A percentile compares a stretch with the other conserved stretches of the same genome.
These are phyloP conservation scores for Poa pratensis DNA, from an alignment of 176 grass and related monocot species.

Conservation along the genomic window DNA sequence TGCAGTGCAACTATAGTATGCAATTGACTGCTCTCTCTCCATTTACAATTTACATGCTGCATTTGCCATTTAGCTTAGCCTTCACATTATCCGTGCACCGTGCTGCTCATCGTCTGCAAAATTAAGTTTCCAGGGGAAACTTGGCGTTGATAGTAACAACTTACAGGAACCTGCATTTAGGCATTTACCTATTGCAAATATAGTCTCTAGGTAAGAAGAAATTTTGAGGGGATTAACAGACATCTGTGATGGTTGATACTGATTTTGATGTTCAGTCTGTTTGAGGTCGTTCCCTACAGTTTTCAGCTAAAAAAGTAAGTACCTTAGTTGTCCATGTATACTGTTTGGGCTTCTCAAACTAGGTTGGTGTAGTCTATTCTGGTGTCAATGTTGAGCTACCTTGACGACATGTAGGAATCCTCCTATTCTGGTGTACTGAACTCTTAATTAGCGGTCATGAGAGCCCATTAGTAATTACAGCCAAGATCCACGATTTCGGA, in stretches of 20 bases:
- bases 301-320: background rate
- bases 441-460: background rate
- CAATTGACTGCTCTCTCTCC: background rate
- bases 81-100: background rate
- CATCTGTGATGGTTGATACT: background rate
- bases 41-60: conserved; percentile 17
- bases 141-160: background rate
- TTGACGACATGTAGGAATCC: background rate
- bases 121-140: background rate
- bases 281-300: background rate
- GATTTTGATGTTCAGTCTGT: conserved; percentile 5
- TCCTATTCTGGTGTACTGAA: background rate
- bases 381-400: background rate
- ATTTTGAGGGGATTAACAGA: background rate
- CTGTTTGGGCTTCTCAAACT: background rate
- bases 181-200: background rate
- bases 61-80: conserved; percentile 13
- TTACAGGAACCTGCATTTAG: background rate
- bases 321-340: background rate
- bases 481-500: no score
- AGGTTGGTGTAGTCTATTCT: background rate
- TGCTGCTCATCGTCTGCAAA: background rate
- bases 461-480: no score
- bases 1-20: background rate
- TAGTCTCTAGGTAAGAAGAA: background rate